A percentile compares a stretch with the other conserved stretches of the same genome.
Conservation (phyloP, 805 yeast genomes). For the Yamadazyma sp. region DNA sequence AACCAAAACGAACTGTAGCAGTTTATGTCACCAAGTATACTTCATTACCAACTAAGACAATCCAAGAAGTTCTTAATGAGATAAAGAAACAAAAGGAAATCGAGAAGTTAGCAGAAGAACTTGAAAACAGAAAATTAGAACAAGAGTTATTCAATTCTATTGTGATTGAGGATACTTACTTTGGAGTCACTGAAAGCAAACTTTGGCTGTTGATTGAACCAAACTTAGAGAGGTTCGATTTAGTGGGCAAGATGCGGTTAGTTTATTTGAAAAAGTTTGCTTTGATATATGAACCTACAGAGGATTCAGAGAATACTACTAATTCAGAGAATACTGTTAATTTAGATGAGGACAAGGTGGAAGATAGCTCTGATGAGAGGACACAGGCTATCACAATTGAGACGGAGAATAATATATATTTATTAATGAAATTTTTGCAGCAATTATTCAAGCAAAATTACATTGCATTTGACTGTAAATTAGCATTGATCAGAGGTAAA, state of each 20-base stretch:
- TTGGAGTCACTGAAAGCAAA: conserved; percentile 40
- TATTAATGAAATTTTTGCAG: conserved; percentile 35
- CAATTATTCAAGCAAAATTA: conserved; percentile 33
- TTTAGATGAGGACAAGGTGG: not conserved
- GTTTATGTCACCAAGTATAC: conserved; percentile 40
- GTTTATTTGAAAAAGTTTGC: conserved; percentile 1
- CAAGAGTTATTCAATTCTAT: conserved; percentile 48
- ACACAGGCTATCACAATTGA: conserved; percentile 16
- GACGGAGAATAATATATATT: conserved; percentile 41
- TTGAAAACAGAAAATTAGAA: conserved; percentile 17
- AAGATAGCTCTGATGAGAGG: not conserved
- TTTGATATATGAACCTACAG: conserved; percentile 1
- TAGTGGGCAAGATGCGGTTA: conserved; percentile 1
- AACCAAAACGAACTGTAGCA: conserved; percentile 73
- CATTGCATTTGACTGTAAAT: conserved; percentile 50
- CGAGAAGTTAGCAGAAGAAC: conserved; percentile 16
- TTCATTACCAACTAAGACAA: conserved; percentile 30
- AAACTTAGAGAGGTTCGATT: conserved; percentile 16
- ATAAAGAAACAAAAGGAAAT: conserved; percentile 16
- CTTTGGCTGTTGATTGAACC: conserved; percentile 24
- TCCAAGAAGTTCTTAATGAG: conserved; percentile 31
- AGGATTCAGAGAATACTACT: not conserved
- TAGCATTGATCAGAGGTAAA: conserved; percentile 35
- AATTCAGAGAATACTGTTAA: not conserved
- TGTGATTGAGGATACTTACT: conserved; percentile 48